Conservation (phyloP, 2,329 filamentous ascomycete species). For the Colletotrichum simmondsii region DNA sequence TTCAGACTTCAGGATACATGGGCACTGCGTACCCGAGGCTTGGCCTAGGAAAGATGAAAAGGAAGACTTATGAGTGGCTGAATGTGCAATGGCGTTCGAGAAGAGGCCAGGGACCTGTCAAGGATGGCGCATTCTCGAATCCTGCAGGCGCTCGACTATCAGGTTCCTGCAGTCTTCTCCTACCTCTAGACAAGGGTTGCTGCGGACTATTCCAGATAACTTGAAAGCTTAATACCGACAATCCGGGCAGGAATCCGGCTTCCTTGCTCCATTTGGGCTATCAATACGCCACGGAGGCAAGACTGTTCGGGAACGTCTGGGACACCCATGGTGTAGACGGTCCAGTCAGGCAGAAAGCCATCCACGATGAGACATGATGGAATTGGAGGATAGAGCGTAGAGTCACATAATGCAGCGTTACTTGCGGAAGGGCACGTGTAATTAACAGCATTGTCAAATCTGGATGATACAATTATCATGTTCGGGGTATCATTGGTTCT, state of each 20-base stretch:
- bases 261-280: background rate
- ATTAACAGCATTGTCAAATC: too few species aligned
- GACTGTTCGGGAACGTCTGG: background rate
- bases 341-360: background rate
- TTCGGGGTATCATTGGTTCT: too few species aligned
- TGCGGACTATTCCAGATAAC: background rate
- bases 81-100: background rate
- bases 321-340: background rate
- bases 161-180: background rate
- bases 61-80: background rate
- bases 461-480: too few species aligned
- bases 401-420: background rate
- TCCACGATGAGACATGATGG: background rate
- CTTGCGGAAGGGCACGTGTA: background rate
- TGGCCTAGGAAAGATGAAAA: background rate
- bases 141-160: background rate
- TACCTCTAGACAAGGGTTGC: background rate
- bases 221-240: background rate
- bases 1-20: background rate
- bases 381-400: background rate
- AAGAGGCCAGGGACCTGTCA: background rate
- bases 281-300: background rate
- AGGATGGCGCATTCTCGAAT: constrained; percentile 9
- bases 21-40: background rate
- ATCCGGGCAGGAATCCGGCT: background rate